Conservation (phyloP, 768 basidiomycete species). For the Kwoniella bestiolae region DNA sequence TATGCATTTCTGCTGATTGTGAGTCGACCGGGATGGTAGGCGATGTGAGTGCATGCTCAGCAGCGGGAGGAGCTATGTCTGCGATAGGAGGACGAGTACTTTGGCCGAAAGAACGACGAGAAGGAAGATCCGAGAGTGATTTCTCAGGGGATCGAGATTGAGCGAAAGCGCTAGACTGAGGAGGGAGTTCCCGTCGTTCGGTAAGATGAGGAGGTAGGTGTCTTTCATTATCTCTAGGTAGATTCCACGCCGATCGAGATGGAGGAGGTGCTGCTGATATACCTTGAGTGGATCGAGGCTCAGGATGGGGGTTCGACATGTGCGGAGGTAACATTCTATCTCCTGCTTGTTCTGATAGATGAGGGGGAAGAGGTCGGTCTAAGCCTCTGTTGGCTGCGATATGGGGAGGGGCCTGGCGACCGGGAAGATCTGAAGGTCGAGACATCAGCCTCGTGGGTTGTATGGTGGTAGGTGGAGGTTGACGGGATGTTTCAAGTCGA, state of each 20-base stretch:
- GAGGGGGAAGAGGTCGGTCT: conserved; percentile 45
- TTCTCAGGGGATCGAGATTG: conserved; percentile 21
- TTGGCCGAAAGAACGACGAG: conserved; percentile 31
- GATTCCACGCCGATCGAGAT: conserved; percentile 35
- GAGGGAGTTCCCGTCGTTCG: conserved; percentile 22
- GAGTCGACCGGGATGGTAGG: conserved; percentile 25
- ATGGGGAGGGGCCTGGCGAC: conserved; percentile 24
- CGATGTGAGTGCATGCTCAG: conserved; percentile 8
- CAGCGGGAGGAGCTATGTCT: conserved; percentile 4
- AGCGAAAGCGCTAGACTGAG: conserved; percentile 25
- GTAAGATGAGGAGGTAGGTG: conserved; percentile 27
- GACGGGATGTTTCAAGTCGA: conserved; percentile 72
- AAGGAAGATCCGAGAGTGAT: background rate
- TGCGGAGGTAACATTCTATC: conserved; percentile 34
- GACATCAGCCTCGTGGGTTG: conserved; percentile 30
- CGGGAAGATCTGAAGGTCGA: conserved; percentile 11
- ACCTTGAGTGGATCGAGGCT: conserved; percentile 6
- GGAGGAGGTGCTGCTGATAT: conserved; percentile 9
- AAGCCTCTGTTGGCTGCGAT: conserved; percentile 20
- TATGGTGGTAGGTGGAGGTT: background rate
- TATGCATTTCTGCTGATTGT: conserved; percentile 56
- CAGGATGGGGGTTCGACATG: conserved; percentile 19
- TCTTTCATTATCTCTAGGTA: conserved; percentile 23
- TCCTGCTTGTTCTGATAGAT: conserved; percentile 25
- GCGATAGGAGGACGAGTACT: conserved; percentile 11